Evolutionary conservation across 1,139 yeast species (phyloP).

Genomic region (Casaregolazyma suthepensis): DNA sequence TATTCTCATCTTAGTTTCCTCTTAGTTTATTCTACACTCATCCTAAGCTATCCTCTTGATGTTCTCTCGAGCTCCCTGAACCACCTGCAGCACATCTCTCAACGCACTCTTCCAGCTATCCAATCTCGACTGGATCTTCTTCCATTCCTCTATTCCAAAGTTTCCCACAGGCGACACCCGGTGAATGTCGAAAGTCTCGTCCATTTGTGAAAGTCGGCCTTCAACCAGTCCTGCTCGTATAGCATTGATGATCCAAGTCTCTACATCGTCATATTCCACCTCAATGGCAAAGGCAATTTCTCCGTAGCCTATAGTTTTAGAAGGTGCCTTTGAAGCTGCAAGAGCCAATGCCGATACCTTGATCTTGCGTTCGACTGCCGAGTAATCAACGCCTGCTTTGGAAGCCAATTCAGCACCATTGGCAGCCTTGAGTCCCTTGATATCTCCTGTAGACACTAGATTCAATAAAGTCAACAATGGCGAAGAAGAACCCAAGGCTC

Average conservation of each 20-base stretch:
- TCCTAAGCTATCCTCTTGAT: slow-evolving; percentile 6
- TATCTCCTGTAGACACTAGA: slow-evolving; percentile 32
- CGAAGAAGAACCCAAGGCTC: slow-evolving; percentile 12
- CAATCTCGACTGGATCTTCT: slow-evolving; percentile 30
- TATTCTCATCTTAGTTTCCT: neutral
- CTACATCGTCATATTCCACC: slow-evolving; percentile 34
- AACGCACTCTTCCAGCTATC: slow-evolving; percentile 35
- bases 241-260: slow-evolving; percentile 38
- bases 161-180: slow-evolving; percentile 35
- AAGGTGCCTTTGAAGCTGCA: slow-evolving; percentile 22
- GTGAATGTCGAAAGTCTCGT: slow-evolving; percentile 35
- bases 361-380: slow-evolving; percentile 25
- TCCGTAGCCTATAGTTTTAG: slow-evolving; percentile 29
- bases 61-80: slow-evolving; percentile 29
- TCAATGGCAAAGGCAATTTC: slow-evolving; percentile 32
- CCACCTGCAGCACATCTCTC: slow-evolving; percentile 31
- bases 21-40: neutral
- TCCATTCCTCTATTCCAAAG: slow-evolving; percentile 37
- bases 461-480: slow-evolving; percentile 27
- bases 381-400: slow-evolving; percentile 20
- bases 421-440: slow-evolving; percentile 23
- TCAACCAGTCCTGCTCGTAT: slow-evolving; percentile 39
- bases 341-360: slow-evolving; percentile 26
- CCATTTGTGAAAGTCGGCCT: slow-evolving; percentile 40
- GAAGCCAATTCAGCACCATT: slow-evolving; percentile 9